Percentiles rank a stretch among this genome's conserved stretches.
Conservation (phyloP, 768 basidiomycete species). For the Lentinula boryana region DNA sequence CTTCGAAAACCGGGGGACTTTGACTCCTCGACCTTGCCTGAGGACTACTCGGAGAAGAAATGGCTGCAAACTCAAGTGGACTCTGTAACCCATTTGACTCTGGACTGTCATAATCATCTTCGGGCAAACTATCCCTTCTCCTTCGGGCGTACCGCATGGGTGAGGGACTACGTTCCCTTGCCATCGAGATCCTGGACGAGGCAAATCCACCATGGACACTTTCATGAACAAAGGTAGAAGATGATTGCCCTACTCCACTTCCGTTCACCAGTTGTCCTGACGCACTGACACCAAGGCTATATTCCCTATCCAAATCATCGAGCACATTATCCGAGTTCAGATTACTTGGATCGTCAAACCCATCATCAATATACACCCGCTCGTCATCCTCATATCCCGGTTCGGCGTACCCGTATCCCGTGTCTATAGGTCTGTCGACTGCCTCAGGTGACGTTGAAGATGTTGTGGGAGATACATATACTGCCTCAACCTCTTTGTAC, state of each 20-base stretch:
- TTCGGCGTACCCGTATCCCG: slow-evolving; percentile 3
- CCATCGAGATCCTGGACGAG: not conserved
- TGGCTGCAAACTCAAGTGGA: not conserved
- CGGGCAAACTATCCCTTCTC: slow-evolving; percentile 1
- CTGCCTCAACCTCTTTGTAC: not conserved
- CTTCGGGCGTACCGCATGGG: slow-evolving; percentile 4
- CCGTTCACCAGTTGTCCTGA: not conserved
- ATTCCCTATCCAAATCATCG: slow-evolving; percentile 1
- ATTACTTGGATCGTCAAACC: not conserved
- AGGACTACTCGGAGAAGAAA: not conserved
- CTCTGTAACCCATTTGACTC: not conserved
- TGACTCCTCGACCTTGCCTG: not conserved
- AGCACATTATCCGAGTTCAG: not conserved
- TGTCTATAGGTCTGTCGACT: not conserved
- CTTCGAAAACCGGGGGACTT: not conserved
- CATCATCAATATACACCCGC: slow-evolving; percentile 6
- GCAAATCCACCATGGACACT: not conserved
- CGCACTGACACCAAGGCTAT: not conserved
- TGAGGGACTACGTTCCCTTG: not conserved
- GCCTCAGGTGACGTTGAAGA: not conserved
- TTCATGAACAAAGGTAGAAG: not conserved
- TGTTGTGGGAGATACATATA: not conserved
- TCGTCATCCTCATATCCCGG: slow-evolving; percentile 7
- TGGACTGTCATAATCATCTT: slow-evolving; percentile 1
- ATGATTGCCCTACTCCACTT: not conserved